Conservation (phyloP, 176 grass and related monocot species). For the Musa troglodytarum region DNA sequence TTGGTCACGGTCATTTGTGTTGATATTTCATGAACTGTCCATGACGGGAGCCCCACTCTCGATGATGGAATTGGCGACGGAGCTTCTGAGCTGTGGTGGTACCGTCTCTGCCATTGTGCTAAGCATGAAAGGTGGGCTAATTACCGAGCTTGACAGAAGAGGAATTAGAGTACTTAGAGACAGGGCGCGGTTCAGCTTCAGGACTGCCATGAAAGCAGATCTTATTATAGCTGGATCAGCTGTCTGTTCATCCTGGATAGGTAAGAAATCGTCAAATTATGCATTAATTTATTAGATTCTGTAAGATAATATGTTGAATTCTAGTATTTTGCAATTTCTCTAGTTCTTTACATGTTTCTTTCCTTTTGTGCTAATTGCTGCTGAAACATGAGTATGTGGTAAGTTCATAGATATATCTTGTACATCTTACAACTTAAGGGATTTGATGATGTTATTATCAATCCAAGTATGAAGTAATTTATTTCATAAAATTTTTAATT, state of each 20-base stretch:
- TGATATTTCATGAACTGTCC: constrained; percentile 47
- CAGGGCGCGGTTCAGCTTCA: constrained; percentile 25
- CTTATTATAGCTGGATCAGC: constrained; percentile 41
- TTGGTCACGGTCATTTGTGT: constrained; percentile 34
- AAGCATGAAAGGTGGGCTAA: constrained; percentile 35
- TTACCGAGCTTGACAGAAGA: constrained; percentile 37
- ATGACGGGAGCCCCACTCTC: constrained; percentile 46
- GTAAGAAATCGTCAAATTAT: constrained; percentile 11
- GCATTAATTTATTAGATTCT: not conserved
- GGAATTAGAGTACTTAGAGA: constrained; percentile 45
- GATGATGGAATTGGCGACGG: constrained; percentile 46
- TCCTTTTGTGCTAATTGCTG: not conserved
- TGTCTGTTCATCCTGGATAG: constrained; percentile 52
- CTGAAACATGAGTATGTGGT: not conserved
- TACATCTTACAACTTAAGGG: not conserved
- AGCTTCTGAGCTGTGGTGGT: constrained; percentile 36
- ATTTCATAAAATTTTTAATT: no score
- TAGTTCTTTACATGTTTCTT: not conserved
- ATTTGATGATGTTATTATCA: not conserved
- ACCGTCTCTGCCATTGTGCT: constrained; percentile 29
- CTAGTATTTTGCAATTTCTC: not conserved
- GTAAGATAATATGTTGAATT: not conserved
- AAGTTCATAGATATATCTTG: not conserved
- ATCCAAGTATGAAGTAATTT: not conserved
- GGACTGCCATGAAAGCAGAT: constrained; percentile 36